Evolutionary conservation across 306 rosid genomes (phyloP), one percentile per base, ranked within the genome.

Genomic region (Echinosophora koreensis): DNA sequence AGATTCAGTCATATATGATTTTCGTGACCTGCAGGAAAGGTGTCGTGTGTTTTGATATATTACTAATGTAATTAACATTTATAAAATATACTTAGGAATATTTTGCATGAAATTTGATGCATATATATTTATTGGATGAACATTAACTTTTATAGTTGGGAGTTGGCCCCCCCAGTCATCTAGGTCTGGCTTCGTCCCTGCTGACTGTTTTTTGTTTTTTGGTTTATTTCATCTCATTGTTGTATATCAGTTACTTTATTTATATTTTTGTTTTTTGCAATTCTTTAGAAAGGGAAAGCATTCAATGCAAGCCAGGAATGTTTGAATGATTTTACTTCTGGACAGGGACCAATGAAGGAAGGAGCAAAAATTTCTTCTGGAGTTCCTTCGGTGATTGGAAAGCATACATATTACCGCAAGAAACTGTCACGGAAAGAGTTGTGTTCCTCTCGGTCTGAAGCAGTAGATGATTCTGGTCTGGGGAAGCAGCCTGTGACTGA

Each of bases 321-420:
- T 74, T 57, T 71, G 51, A 74, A 57, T 30, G 69, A 46, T 79
- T 69, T 64, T 11, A 56, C 84, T 70, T 57, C 76, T 69, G 80
- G 66, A 81, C 42, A 51, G 49, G 80, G 81, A 71, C 89, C 66
- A 68, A 62, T 22, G 83, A 88, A 86, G 78, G 80, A 71, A 79
- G 77, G 47, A 39, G 55, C 69, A 74, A 79, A 81, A 37, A 65
- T 37, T 62, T 81, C 79, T 74, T 67, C 83, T 56, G 82, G 80
- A 68, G 83, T 74, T 78, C 79, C 89, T 69, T 54, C n/a, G 69
- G 59, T 74, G 44, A 73, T 37, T 62, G 97, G 81, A 63, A 85
- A 86, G 80, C 32, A 81, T 82, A 87, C 92, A 32, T 87, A 86
- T 84, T 55, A 79, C 64, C 90, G 92, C 50, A 92, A 92, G 90